A percentile compares a stretch with the other conserved stretches of the same genome.
phyloP scores from a whole-genome alignment of 495 filamentous ascomycete species.

The Podospora sp. region DNA sequence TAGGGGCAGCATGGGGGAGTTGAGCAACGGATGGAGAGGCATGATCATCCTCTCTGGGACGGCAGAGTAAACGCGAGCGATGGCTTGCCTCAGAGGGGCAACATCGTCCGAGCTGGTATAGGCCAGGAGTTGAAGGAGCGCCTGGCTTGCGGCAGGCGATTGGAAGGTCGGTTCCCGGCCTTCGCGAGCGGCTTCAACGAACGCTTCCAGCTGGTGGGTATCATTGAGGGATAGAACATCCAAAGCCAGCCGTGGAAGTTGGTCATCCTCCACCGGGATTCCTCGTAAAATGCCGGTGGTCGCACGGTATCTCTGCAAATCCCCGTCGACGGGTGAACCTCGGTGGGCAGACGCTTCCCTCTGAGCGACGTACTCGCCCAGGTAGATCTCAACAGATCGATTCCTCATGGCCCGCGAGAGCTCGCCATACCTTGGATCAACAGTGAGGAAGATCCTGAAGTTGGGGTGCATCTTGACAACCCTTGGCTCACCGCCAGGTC shows the following conservation, averaged over 20 bases:
- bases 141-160: constrained; percentile 23
- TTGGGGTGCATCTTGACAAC: constrained; percentile 79
- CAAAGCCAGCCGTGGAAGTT: constrained; percentile 32
- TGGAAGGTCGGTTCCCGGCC: constrained; percentile 20
- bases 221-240: constrained; percentile 43
- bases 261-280: constrained; percentile 21
- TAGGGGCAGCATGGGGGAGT: constrained; percentile 55
- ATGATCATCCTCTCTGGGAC: constrained; percentile 41
- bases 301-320: constrained; percentile 41
- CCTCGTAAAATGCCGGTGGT: constrained; percentile 25
- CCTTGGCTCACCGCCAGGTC: constrained; percentile 76
- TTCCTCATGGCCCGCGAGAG: constrained; percentile 97
- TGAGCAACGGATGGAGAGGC: constrained; percentile 67
- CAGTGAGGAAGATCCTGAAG: constrained; percentile 91
- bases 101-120: constrained; percentile 36
- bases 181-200: constrained; percentile 23
- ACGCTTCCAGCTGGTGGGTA: constrained; percentile 36
- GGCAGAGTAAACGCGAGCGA: constrained; percentile 28
- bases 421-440: constrained; percentile 91
- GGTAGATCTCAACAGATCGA: constrained; percentile 84
- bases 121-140: constrained; percentile 24
- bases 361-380: constrained; percentile 47
- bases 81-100: constrained; percentile 29
- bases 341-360: constrained; percentile 24
- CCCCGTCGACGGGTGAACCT: constrained; percentile 48